phyloP scores from a whole-genome alignment of 306 rosid genomes.

The Prunus persica region Prunus_persica_NCBIv2 NC_034013.1:6338001-6338500 shows the following conservation, averaged over 20 bases:
- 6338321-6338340: background rate
- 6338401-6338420: slow-evolving; percentile 1
- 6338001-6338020: background rate
- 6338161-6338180: slow-evolving; percentile 49
- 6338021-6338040: background rate
- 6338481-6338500: background rate
- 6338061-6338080: background rate
- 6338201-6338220: slow-evolving; percentile 11
- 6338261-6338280: background rate
- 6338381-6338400: background rate
- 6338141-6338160: slow-evolving; percentile 83
- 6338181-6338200: slow-evolving; percentile 23
- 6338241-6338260: background rate
- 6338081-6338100: slow-evolving; percentile 6
- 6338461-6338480: background rate
- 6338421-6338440: background rate
- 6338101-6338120: slow-evolving; percentile 91
- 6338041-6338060: background rate
- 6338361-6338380: background rate
- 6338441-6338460: background rate
- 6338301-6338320: background rate
- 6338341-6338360: background rate
- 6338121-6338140: slow-evolving; percentile 62
- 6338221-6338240: slow-evolving; percentile 10
- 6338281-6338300: background rate